Evolutionary conservation across 257 asterid genomes (phyloP).

Genomic region (Solanum neorickii): DNA sequence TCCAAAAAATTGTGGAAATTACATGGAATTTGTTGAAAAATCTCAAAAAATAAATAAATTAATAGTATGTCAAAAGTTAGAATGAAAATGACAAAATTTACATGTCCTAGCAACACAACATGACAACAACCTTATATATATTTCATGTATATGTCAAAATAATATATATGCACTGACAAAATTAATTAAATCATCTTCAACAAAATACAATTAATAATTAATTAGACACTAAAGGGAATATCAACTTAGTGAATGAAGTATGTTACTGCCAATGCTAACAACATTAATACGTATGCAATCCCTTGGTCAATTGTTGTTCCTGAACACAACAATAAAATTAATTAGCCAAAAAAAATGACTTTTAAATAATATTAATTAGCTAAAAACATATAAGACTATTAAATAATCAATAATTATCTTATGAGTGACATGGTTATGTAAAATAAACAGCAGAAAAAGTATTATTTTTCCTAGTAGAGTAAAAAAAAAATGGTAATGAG

Average conservation of each 20-base stretch:
- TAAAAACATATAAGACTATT: no score
- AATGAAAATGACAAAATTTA: neutral
- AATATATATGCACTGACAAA: neutral
- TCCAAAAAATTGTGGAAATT: neutral
- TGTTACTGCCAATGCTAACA: slow-evolving; percentile 51
- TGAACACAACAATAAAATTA: slow-evolving; percentile 8
- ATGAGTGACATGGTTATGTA: neutral
- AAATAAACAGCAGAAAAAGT: neutral
- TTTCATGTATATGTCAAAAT: neutral
- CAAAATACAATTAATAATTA: neutral
- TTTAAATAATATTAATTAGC: neutral
- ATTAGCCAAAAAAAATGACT: neutral
- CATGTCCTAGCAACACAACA: neutral
- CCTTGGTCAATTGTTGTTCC: slow-evolving; percentile 72
- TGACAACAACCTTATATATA: neutral
- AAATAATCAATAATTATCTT: neutral
- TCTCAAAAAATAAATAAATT: neutral
- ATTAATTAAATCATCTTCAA: neutral
- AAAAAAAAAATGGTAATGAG: neutral
- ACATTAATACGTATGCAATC: slow-evolving; percentile 50
- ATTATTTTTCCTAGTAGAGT: neutral
- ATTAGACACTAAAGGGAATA: slow-evolving; percentile 26
- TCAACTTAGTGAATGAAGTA: slow-evolving; percentile 50
- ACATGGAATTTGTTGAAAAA: neutral
- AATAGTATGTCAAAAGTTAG: neutral